phyloP scores from a whole-genome alignment of 1,284 basidiomycete species.

The Kalmanozyma brasiliensis region DNA sequence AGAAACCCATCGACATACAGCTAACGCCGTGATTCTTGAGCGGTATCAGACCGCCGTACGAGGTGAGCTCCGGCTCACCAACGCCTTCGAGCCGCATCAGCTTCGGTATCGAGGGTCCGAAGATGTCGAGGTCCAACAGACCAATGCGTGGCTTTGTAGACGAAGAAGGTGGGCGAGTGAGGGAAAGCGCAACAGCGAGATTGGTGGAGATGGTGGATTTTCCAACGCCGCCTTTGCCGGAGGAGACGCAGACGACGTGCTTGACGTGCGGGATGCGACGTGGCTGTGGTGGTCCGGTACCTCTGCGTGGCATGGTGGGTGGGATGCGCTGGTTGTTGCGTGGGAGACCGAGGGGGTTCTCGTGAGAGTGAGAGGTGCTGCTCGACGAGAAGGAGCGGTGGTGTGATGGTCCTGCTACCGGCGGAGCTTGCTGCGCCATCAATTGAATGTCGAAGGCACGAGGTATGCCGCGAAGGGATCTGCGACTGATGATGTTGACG shows the following conservation, averaged over 20 bases:
- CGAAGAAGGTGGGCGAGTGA: slow-evolving; percentile 19
- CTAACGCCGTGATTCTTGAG: slow-evolving; percentile 88
- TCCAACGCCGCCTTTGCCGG: slow-evolving; percentile 95
- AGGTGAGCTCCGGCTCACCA: slow-evolving; percentile 82
- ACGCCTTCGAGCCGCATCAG: slow-evolving; percentile 87
- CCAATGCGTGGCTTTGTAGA: slow-evolving; percentile 75
- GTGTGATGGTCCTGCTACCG: slow-evolving; percentile 1
- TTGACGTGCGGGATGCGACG: slow-evolving; percentile 71
- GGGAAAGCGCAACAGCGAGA: slow-evolving; percentile 77
- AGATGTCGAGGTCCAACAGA: slow-evolving; percentile 92
- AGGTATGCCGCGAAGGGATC: no score
- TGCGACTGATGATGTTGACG: no score
- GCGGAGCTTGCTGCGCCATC: no score
- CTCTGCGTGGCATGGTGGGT: slow-evolving; percentile 59
- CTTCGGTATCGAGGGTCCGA: slow-evolving; percentile 94
- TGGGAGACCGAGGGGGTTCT: slow-evolving; percentile 64
- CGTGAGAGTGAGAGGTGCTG: slow-evolving; percentile 28
- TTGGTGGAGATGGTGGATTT: slow-evolving; percentile 95
- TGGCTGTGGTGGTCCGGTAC: slow-evolving; percentile 69
- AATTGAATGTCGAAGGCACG: no score
- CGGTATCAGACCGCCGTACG: slow-evolving; percentile 77
- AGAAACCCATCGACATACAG: slow-evolving; percentile 96
- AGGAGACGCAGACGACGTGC: slow-evolving; percentile 83
- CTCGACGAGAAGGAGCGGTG: slow-evolving; percentile 3
- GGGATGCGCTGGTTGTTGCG: slow-evolving; percentile 57